Conservation (phyloP, 768 basidiomycete species). For the Symmetrospora coprosmae region DNA sequence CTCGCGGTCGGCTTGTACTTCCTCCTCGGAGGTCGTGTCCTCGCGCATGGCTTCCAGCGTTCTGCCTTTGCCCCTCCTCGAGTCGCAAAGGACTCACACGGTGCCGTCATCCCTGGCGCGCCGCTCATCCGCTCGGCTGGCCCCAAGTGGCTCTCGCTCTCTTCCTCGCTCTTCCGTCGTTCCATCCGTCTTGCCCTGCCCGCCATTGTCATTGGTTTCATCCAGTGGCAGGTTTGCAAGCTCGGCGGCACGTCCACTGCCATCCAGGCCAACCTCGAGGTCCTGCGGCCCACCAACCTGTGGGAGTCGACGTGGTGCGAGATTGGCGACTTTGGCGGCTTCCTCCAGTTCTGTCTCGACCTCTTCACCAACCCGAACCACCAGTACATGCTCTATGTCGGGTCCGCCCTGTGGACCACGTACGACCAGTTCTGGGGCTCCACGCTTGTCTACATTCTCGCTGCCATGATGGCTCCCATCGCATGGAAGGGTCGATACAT, state of each 20-base stretch:
- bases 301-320: constrained; percentile 35
- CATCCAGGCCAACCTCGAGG: constrained; percentile 25
- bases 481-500: constrained; percentile 33
- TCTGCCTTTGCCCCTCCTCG: constrained; percentile 33
- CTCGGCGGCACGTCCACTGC: background rate
- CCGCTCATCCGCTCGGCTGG: constrained; percentile 31
- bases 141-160: constrained; percentile 34
- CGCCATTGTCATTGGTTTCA: constrained; percentile 34
- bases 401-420: constrained; percentile 35
- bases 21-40: constrained; percentile 34
- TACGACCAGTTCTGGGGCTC: constrained; percentile 37
- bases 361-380: constrained; percentile 35
- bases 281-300: constrained; percentile 31
- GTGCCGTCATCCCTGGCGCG: constrained; percentile 33
- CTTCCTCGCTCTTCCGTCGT: constrained; percentile 35
- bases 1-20: constrained; percentile 35
- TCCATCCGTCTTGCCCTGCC: constrained; percentile 36
- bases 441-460: constrained; percentile 35
- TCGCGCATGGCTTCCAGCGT: constrained; percentile 34
- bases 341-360: constrained; percentile 35
- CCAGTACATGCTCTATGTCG: constrained; percentile 34
- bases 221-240: constrained; percentile 33
- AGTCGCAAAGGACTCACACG: constrained; percentile 33
- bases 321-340: constrained; percentile 34
- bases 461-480: constrained; percentile 32